Evolutionary conservation across 2,329 filamentous ascomycete species (phyloP).

Genomic region (Hawksworthiomyces lignivorus): DNA sequence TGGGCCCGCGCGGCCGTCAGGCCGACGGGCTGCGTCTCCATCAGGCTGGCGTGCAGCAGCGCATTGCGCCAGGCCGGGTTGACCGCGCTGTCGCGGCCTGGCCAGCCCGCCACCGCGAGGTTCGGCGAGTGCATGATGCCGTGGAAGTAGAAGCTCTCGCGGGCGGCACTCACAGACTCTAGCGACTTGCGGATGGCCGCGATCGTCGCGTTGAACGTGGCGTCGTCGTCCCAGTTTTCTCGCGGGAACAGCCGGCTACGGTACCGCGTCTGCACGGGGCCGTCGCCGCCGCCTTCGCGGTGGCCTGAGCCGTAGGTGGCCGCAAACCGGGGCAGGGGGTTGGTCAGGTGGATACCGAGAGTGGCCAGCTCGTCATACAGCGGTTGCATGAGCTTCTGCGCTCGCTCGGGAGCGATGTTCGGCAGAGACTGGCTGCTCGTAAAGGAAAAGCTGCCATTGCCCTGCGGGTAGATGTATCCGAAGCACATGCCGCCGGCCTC

Average conservation of each 20-base stretch:
- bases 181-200: conserved; percentile 24
- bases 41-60: conserved; percentile 17
- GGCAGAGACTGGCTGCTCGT: conserved; percentile 18
- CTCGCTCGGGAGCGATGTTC: conserved; percentile 21
- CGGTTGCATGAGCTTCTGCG: conserved; percentile 22
- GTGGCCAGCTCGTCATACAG: conserved; percentile 24
- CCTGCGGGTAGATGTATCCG: conserved; percentile 20
- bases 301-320: conserved; percentile 14
- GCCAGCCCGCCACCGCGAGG: conserved; percentile 15
- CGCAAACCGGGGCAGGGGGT: conserved; percentile 4
- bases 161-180: conserved; percentile 17
- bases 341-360: conserved; percentile 20
- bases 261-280: conserved; percentile 17
- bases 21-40: conserved; percentile 10
- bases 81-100: conserved; percentile 12
- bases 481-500: conserved; percentile 18
- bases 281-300: conserved; percentile 12
- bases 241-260: conserved; percentile 30
- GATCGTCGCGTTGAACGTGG: conserved; percentile 20
- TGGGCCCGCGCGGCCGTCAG: conserved; percentile 5
- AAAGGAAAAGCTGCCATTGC: conserved; percentile 19
- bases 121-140: conserved; percentile 25
- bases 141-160: conserved; percentile 23
- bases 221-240: conserved; percentile 21
- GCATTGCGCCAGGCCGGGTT: conserved; percentile 20